Base-by-base conservation (phyloP, 257 asterid species). In the Ocimum tenuiflorum region DNA sequence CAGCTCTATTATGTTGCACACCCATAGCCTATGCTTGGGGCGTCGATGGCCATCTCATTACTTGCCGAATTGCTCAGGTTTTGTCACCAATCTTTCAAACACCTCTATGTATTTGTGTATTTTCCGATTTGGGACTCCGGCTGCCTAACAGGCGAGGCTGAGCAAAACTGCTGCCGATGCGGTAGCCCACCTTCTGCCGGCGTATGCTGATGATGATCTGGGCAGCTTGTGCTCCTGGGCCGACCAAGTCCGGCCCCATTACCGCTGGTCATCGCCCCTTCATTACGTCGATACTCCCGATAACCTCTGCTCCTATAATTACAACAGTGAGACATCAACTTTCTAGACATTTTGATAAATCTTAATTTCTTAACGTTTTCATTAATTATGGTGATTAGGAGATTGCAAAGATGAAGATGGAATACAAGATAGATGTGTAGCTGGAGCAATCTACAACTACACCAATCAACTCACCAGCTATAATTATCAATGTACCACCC, bases 371-470 rank as follows among this genome's bases (percentile, higher is more conserved):
- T n/a, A n/a, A n/a, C n/a, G n/a, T n/a, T n/a, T n/a, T n/a, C n/a
- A n/a, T n/a, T n/a, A n/a, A n/a, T n/a, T n/a, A n/a, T 20, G 10
- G 1, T 69, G 15, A 1, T 27, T 41, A 92, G 96, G 97, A 83
- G 97, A 92, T 41, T 92, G 97, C 85, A 92, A 86, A 77, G 94
- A 87, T 71, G 83, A 64, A 70, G 78, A 83, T 74, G 98, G 98
- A 10, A 68, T 39, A 51, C 50, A 45, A 50, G 95, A 73, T n/a
- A 84, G 87, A 56, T 89, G 97, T 69, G 97, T 87, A 13, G 97
- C 95, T 10, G 97, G 97, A 51, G 99, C 95, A 24, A 85, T 91
- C 77, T 83, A 89, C 79, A 91, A 91, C 75, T 91, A 89, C 77
- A 91, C 98, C 15, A 54, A 56, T n/a, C 96, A 89, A 69, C 96